Base-by-base conservation (phyloP, 2,329 filamentous ascomycete genomes). In the Diaporthe sp. region DNA sequence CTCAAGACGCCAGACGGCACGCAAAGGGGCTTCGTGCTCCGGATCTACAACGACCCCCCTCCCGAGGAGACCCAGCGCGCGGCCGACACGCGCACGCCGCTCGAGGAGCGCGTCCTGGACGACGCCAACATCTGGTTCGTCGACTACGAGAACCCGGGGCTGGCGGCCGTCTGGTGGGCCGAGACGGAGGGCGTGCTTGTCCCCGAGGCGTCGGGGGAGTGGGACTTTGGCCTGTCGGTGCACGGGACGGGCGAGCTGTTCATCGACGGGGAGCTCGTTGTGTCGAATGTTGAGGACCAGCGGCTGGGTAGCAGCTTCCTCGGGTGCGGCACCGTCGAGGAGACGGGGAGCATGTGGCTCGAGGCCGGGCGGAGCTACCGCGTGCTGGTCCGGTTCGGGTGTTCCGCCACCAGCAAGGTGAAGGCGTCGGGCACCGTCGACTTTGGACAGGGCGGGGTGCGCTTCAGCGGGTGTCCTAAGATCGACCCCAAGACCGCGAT, bases 251-350 rank as follows among this genome's bases (percentile, higher is more conserved):
- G 80, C 1, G 81, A 82, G 39, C 76, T 85, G 4, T 82, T 78
- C 60, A 78, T 85, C 42, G 78, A 85, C 55, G 82, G 79, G 1
- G 74, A 82, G 46, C 78, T 84, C 6, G 76, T 82, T 0, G 81
- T 85, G 31, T 81, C 84, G 2, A 78, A 83, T 19, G 81, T 81
- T 31, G 81, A 81, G 4, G 80, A 77, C 34, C 83, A 85, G 51
- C 80, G 80, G 3, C 80, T 79, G 17, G 85, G 83, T 49, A 84
- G 81, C 0, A 83, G 83, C 39, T 85, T 86, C 72, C 83, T 86
- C 73, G 80, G 82, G 8, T 80, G 81, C 31, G 82, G 83, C 2
- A 84, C 83, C 17, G 80, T 78, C 15, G 83, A 85, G 72, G 82
- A 82, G 57, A 79, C 78, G 13, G 79, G 79, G 15, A 70, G 73